Base-by-base conservation (phyloP, 768 basidiomycete genomes). In the Auriscalpium microsporum region DNA sequence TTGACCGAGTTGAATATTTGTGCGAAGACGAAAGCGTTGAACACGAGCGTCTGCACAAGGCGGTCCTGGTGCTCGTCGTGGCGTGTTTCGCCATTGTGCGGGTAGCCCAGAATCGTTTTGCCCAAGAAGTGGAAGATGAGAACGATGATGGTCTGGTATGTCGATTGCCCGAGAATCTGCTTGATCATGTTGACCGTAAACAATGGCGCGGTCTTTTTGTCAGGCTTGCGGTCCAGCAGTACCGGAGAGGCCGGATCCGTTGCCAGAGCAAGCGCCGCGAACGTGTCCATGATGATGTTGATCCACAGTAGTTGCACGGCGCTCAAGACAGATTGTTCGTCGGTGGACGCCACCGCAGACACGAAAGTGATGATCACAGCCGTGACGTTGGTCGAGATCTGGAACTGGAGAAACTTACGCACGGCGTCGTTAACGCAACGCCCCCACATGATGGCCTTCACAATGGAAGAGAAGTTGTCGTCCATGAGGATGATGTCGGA, bases 401-500 rank as follows among this genome's bases (percentile, higher is more conserved):
- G 93, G 78, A 96, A 96, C 73, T 97, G 95, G 56, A 99, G 67
- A 74, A 98, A 99, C 74, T 98, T 99, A 67, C 87, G 85, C 50
- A 98, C 96, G 0, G 94, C 84, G 65, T 99, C 96, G 69, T 97
- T 99, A 59, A 99, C 95, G 64, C 93, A 95, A 49, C 96, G 90
- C 45, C 96, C 96, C 95, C 96, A 98, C 77, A 96, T 94, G 63
- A 98, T 96, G 54, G 96, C 96, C 63, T 92, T 87, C 62, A 97
- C 92, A 64, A 99, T 94, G 2, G 91, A 94, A 4, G 91, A 74
- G 68, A 99, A 98, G 68, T 95, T 94, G 71, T 94, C 93, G 67
- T 94, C 90, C 94, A 96, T 96, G 44, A 97, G 82, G 63, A 98
- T 94, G 65, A 99, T 96, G 64, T 99, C 96, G 8, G 95, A 97